phyloP scores from a whole-genome alignment of 345 rosid species.

The Rhizophora mangle region DNA sequence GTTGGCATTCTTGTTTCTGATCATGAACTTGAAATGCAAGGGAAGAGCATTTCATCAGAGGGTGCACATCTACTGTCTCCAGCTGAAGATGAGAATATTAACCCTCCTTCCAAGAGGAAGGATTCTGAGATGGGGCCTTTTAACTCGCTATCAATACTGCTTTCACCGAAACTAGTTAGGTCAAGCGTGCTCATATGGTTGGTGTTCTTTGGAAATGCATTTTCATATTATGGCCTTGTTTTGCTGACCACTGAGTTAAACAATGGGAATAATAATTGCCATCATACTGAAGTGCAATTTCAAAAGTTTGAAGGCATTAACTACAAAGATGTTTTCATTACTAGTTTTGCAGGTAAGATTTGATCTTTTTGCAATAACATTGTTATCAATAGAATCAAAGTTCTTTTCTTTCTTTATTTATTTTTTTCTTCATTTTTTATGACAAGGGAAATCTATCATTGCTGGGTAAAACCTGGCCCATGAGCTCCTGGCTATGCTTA shows the following conservation, averaged over 20 bases:
- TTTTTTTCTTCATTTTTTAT: not conserved
- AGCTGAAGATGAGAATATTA: conserved; percentile 7
- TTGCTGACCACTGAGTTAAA: conserved; percentile 87
- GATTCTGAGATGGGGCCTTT: conserved; percentile 40
- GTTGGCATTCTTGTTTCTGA: conserved; percentile 65
- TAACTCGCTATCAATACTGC: conserved; percentile 48
- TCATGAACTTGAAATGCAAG: conserved; percentile 42
- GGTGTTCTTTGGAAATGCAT: conserved; percentile 84
- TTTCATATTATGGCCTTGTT: conserved; percentile 83
- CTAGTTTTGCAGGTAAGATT: conserved; percentile 75
- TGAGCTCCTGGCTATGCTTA: not conserved
- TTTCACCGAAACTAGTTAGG: conserved; percentile 61
- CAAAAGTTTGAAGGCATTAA: conserved; percentile 38
- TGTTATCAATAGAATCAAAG: too few relatives aligned
- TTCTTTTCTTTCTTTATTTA: not conserved
- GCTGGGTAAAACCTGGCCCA: not conserved
- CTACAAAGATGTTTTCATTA: conserved; percentile 71
- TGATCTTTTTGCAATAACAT: not conserved
- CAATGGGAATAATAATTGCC: conserved; percentile 45
- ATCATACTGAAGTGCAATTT: conserved; percentile 22
- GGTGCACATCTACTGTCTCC: conserved; percentile 39
- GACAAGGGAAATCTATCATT: too few relatives aligned
- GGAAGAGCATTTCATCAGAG: conserved; percentile 32
- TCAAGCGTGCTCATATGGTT: conserved; percentile 80
- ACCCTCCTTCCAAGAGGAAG: conserved; percentile 25